phyloP scores from a whole-genome alignment of 2,329 filamentous ascomycete species.

The Chaetomiaceae sp. region DNA sequence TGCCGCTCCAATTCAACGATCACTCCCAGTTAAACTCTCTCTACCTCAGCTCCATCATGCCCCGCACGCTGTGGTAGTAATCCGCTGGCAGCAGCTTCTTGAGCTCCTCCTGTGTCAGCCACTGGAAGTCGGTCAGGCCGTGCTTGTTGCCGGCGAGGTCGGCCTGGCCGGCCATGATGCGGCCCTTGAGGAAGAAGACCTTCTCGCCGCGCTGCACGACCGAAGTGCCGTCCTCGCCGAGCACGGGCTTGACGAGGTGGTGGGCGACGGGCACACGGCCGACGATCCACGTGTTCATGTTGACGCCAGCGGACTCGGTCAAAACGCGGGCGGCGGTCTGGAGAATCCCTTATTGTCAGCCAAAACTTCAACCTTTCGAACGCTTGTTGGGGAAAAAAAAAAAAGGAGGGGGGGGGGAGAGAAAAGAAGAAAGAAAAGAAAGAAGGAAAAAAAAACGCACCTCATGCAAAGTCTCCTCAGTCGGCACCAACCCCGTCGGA shows the following conservation, averaged over 20 bases:
- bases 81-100: slow-evolving; percentile 57
- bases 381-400: not conserved
- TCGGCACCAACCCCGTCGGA: slow-evolving; percentile 64
- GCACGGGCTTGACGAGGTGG: slow-evolving; percentile 53
- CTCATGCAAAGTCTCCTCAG: slow-evolving; percentile 74
- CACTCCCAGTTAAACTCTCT: too few relatives aligned
- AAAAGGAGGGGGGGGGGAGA: slow-evolving; percentile 18
- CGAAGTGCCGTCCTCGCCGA: slow-evolving; percentile 39
- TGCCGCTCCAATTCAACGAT: too few relatives aligned
- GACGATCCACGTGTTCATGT: slow-evolving; percentile 99
- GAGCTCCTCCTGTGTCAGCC: slow-evolving; percentile 88
- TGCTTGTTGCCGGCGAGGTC: slow-evolving; percentile 68
- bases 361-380: too few relatives aligned
- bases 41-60: slow-evolving; percentile 78
- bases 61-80: slow-evolving; percentile 72
- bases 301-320: slow-evolving; percentile 70
- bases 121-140: slow-evolving; percentile 79
- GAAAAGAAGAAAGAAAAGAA: not conserved
- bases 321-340: slow-evolving; percentile 81
- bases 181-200: slow-evolving; percentile 91
- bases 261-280: slow-evolving; percentile 87
- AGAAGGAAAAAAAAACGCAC: slow-evolving; percentile 48
- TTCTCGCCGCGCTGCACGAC: slow-evolving; percentile 62
- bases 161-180: slow-evolving; percentile 96
- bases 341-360: not conserved